These are phyloP conservation scores for Mortierella sp. DNA, from an alignment of 371 early-diverging fungal species.

Conservation along the genomic window DNA sequence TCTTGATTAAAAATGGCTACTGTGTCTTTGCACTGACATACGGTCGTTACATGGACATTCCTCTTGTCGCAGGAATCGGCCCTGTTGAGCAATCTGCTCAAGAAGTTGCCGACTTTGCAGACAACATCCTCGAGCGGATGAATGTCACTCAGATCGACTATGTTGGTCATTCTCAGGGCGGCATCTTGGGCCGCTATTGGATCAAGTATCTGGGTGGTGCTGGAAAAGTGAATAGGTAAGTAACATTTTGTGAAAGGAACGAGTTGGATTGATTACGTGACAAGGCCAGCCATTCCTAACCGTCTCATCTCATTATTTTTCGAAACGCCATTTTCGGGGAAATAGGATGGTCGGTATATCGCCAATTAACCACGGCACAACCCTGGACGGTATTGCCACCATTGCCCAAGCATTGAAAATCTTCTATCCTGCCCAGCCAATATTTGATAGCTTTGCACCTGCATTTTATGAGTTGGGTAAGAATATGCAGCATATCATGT, in stretches of 20 bases:
- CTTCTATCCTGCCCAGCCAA: conserved; percentile 21
- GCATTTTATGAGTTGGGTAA: conserved; percentile 41
- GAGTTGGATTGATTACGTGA: not conserved
- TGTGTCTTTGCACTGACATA: conserved; percentile 54
- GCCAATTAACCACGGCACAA: conserved; percentile 43
- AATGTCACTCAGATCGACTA: conserved; percentile 40
- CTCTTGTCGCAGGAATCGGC: conserved; percentile 31
- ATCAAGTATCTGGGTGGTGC: conserved; percentile 47
- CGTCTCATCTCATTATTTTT: not conserved
- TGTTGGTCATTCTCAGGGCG: conserved; percentile 53
- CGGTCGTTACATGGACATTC: conserved; percentile 26
- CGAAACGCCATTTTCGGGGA: not conserved
- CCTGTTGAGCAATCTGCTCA: conserved; percentile 37
- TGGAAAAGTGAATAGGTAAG: conserved; percentile 40
- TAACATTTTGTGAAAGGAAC: not conserved
- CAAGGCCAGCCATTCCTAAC: too few relatives aligned
- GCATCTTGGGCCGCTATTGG: conserved; percentile 48
- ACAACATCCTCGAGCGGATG: conserved; percentile 26
- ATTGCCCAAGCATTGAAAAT: conserved; percentile 27
- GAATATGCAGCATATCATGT: not conserved
- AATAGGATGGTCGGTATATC: conserved; percentile 36
- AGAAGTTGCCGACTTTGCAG: conserved; percentile 34
- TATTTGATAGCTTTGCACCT: conserved; percentile 32
- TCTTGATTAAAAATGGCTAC: conserved; percentile 34
- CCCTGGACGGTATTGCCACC: conserved; percentile 26